Base-by-base conservation (phyloP, 345 rosid species). In the Lepidium aucheri region DNA sequence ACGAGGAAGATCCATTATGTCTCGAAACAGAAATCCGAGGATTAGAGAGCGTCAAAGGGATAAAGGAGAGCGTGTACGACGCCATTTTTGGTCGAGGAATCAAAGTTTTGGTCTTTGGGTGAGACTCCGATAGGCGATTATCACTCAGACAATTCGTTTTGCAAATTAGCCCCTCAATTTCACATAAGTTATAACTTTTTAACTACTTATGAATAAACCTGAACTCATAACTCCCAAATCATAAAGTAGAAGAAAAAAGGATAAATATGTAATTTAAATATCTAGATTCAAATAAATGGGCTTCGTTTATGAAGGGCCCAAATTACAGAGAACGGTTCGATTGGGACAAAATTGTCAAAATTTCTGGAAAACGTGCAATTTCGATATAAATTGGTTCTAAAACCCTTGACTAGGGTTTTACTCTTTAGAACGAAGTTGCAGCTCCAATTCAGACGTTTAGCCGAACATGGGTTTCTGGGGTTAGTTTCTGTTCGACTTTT, bases 381-480 rank as follows among this genome's bases (percentile, higher is more conserved):
- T 24, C 13, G 4, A 44, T 66, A 70, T 61, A 70, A 63, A 71
- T 28, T 50, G 20, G 35, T 22, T 15, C 14, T 51, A 20, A 20
- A 63, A 13, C 66, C 60, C 13, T 20, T 0, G 1, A 7, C 13
- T 71, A 76, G 86, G 88, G 86, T 74, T 80, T 82, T 67, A 72
- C 60, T 60, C 26, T 18, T 3, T 8, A 56, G 20, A 70, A 72
- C 61, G 22, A 36, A 26, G 30, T 30, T 34, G 72, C 63, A 63
- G 56, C 26, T 52, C 18, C 55, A 47, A 28, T 53, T 33, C 18
- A 8, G 64, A 30, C 65, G 8, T 46, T 22, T 20, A 41, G 63
- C 30, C 34, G 38, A 76, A 68, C 41, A 85, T 85, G 90, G 83
- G 78, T 26, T 85, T 85, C 76, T 83, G 90, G 87, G 90, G 90